Conservation (phyloP, 805 yeast genomes). For the Starmerella tilneyi region DNA sequence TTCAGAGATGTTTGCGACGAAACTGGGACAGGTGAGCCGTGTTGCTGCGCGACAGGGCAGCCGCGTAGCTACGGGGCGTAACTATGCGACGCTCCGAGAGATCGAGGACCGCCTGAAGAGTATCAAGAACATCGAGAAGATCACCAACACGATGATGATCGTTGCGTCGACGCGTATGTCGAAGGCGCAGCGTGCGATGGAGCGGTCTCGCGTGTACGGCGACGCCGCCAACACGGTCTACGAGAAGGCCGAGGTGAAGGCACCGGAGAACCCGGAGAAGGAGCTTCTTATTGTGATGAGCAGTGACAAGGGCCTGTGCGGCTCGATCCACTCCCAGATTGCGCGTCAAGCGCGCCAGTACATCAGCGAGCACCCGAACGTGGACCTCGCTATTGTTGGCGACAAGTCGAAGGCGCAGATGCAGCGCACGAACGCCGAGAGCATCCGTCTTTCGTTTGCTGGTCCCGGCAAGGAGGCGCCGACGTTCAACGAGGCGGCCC, state of each 20-base stretch:
- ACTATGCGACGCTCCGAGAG: conserved; percentile 97
- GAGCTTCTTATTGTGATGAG: conserved; percentile 78
- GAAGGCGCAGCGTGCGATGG: conserved; percentile 93
- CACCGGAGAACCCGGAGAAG: conserved; percentile 45
- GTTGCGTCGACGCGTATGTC: conserved; percentile 95
- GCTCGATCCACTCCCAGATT: conserved; percentile 92
- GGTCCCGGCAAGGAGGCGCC: conserved; percentile 98
- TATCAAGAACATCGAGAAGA: conserved; percentile 96
- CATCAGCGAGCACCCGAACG: conserved; percentile 50
- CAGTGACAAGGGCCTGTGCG: conserved; percentile 97
- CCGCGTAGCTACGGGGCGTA: conserved; percentile 11
- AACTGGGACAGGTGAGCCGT: conserved; percentile 16
- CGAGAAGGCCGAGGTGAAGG: conserved; percentile 68
- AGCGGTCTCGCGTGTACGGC: conserved; percentile 73
- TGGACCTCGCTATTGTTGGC: conserved; percentile 81
- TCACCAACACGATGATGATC: conserved; percentile 98
- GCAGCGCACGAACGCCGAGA: conserved; percentile 64
- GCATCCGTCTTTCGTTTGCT: conserved; percentile 64
- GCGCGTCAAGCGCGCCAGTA: conserved; percentile 76
- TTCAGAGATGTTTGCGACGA: conserved; percentile 19
- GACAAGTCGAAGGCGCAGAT: conserved; percentile 89
- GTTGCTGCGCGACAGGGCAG: conserved; percentile 10
- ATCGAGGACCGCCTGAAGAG: conserved; percentile 97
- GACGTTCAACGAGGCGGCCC: conserved; percentile 78
- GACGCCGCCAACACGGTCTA: conserved; percentile 70